phyloP scores from a whole-genome alignment of 805 yeast species.

The Wickerhamomyces subpelliculosus region DNA sequence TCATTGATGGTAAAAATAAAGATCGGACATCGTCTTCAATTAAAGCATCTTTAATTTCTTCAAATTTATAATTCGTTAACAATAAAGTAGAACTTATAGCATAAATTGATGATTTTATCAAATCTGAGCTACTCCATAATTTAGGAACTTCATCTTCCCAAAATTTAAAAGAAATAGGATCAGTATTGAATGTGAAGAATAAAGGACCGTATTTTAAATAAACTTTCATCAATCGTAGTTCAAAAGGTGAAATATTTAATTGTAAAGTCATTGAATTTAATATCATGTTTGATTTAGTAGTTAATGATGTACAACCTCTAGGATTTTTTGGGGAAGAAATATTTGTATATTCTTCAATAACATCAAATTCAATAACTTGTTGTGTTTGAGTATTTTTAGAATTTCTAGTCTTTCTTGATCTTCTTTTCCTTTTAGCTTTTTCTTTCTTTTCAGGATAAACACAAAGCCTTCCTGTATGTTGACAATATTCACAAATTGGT shows the following conservation, averaged over 20 bases:
- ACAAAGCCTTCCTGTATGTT: not conserved
- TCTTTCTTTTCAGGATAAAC: not conserved
- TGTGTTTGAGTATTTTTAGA: too few species aligned
- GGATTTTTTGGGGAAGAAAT: too few species aligned
- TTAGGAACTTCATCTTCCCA: not conserved
- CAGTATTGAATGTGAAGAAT: not conserved
- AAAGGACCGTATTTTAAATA: not conserved
- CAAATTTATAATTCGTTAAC: too few species aligned
- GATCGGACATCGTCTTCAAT: too few species aligned
- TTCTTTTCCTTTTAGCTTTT: not conserved
- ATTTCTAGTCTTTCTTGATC: not conserved
- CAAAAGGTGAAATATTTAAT: not conserved
- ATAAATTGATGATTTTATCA: not conserved
- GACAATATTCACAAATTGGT: constrained; percentile 56
- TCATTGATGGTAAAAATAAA: too few species aligned
- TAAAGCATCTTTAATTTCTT: too few species aligned
- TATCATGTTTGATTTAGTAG: too few species aligned
- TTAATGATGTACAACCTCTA: too few species aligned
- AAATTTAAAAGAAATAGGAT: not conserved
- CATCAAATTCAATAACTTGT: too few species aligned
- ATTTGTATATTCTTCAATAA: too few species aligned
- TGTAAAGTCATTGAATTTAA: not conserved
- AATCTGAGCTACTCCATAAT: not conserved
- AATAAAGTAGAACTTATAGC: not conserved
- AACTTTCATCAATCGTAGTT: not conserved